Base-by-base conservation (phyloP, 192 early-diverging fungal genomes). In the Pilobolus umbonatus region DNA sequence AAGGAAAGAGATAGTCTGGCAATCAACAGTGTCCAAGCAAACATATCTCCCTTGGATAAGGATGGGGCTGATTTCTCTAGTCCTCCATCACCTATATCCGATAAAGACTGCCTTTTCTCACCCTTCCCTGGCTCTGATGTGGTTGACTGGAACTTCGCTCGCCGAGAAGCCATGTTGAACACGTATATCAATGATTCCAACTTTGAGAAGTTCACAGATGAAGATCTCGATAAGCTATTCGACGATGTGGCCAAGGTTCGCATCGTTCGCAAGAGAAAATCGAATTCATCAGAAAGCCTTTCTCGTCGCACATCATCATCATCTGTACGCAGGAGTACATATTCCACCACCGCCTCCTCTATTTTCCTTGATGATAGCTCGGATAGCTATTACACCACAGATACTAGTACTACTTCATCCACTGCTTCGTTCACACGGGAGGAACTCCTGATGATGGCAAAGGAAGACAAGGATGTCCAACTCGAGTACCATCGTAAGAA, bases 81-180 rank as follows among this genome's bases (percentile, higher is more conserved):
- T 9, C 42, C 56, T 26, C 56, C 44, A n/a, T 58, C 44, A 6
- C 44, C 44, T 45, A 58, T 29, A 6, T 58, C 43, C n/a, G 32
- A 28, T 51, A 5, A 34, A 12, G 32, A 21, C 15, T 34, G 24
- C 11, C 21, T 26, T 56, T 35, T 48, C 19, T 28, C 19, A 36
- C 26, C 45, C 40, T 15, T 53, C 19, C 25, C 22, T 21, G 74
- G 56, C 42, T 72, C 72, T 4, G 79, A 85, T 35, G 59, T 74
- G 24, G 79, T 80, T 2, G 90, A 90, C 60, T 93, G 88, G 87
- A 82, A 82, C 29, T 88, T 79, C 72, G 88, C 88, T 1, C 84
- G 79, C 61, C 74, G 77, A 22, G 88, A 92, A 61, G 83, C 81
- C 1, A 79, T 80, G 26, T 60, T 85, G 15, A 76, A 82, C 52